Evolutionary conservation across 2,329 filamentous ascomycete genomes (phyloP), one percentile per base, ranked within the genome.

Genomic region (Aspergillus clavatus): DNA sequence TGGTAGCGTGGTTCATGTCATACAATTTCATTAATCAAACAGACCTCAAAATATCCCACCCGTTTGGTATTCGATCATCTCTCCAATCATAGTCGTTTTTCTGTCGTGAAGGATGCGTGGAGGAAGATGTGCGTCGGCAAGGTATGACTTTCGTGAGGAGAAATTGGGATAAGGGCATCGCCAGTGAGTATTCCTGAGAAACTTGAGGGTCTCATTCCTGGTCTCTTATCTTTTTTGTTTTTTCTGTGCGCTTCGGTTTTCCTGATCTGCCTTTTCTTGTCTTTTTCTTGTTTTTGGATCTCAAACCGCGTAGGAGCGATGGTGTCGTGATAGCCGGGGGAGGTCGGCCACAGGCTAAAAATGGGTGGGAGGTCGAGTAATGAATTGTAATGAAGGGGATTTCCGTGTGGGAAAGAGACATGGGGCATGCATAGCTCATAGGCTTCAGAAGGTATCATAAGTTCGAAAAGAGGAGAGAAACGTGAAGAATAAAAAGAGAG

Each of bases 1-100:
- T 43, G 45, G 38, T 39, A 26, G 39, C 48, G 46, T 51, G 43
- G 39, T 43, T 47, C 42, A 42, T 47, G 46, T 55, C 52, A 44
- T 46, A 46, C 43, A 45, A 45, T 42, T 43, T 50, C 50, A 51
- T 50, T 44, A 52, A 50, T 33, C 28, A 37, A 33, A 51, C 38
- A 35, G 36, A 42, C 16, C 18, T 21, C 42, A 11, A 47, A 38
- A 43, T 52, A 52, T 44, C 52, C 50, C 54, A 19, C 47, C 50
- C 44, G 44, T 40, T 48, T 43, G 48, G 38, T 42, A 46, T 41
- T 45, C 45, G 41, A 38, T 53, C 14, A 33, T 35, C 31, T 21
- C 31, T 35, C 31, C 8, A 18, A 12, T 35, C 31, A 18, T 5
- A 35, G 31, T 11, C 29, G 28, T 16, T 33, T 4, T 35, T 35